These are phyloP conservation scores for Polygonum maritimum DNA, from an alignment of 148 eudicot species.

Conservation along the genomic window DNA sequence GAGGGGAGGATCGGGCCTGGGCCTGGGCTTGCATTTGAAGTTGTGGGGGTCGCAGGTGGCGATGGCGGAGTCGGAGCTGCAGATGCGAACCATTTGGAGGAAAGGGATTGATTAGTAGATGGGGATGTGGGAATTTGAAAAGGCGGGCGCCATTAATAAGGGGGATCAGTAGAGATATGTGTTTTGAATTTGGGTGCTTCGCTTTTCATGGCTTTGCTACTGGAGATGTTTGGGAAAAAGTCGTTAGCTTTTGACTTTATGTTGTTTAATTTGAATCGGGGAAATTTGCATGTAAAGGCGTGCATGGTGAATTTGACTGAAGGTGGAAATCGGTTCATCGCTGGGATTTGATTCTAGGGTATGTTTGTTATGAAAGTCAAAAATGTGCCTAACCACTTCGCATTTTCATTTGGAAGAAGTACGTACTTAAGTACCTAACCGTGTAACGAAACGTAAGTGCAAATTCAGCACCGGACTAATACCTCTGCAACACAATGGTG, in stretches of 20 bases:
- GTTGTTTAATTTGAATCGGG: not conserved
- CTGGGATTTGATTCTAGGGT: not conserved
- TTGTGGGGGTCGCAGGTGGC: slow-evolving; percentile 51
- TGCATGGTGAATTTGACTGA: not conserved
- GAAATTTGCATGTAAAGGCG: not conserved
- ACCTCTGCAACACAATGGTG: too few relatives aligned
- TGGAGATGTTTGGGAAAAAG: not conserved
- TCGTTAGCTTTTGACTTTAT: not conserved
- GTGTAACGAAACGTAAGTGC: too few relatives aligned
- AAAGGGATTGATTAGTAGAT: not conserved
- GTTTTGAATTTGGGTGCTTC: not conserved
- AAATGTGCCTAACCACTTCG: too few relatives aligned
- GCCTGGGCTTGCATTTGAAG: slow-evolving; percentile 6
- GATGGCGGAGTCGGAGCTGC: slow-evolving; percentile 60
- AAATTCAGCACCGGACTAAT: too few relatives aligned
- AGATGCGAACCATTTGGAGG: slow-evolving; percentile 49
- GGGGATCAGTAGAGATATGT: not conserved
- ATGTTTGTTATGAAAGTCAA: not conserved
- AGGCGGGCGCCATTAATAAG: slow-evolving; percentile 24
- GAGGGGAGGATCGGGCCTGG: not conserved
- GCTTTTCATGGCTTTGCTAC: not conserved
- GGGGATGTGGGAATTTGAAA: slow-evolving; percentile 7
- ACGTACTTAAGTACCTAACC: too few relatives aligned
- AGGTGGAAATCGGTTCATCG: not conserved
- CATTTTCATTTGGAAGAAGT: too few relatives aligned